These are phyloP conservation scores for Stellera chamaejasme DNA, from an alignment of 345 rosid species.

Conservation along the genomic window DNA sequence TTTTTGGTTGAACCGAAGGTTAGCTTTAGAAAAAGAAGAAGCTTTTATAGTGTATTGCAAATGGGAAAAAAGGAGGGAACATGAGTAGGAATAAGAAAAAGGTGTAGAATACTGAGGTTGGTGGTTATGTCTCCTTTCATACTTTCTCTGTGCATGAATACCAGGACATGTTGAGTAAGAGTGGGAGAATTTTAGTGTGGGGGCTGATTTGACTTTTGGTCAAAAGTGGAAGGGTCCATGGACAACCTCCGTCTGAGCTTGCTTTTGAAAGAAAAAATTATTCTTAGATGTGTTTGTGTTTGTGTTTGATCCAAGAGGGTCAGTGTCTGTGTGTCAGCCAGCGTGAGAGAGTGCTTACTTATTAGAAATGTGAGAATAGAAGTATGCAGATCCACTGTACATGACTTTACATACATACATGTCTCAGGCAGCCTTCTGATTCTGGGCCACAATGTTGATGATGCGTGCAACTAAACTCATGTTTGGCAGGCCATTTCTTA, in stretches of 20 bases:
- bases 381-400: conserved; percentile 1
- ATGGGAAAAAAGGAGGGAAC: conserved; percentile 23
- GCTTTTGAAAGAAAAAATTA: conserved; percentile 4
- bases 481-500: background rate
- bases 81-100: conserved; percentile 38
- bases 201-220: conserved; percentile 29
- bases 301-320: conserved; percentile 31
- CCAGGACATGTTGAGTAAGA: background rate
- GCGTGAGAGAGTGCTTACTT: conserved; percentile 33
- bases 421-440: conserved; percentile 6
- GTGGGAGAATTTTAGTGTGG: background rate
- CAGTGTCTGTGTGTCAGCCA: conserved; percentile 20
- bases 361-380: conserved; percentile 1
- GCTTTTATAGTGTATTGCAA: conserved; percentile 14
- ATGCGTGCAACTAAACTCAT: background rate
- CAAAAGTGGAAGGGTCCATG: conserved; percentile 27
- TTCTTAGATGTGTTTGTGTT: conserved; percentile 13
- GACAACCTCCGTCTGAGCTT: conserved; percentile 20
- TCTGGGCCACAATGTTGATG: conserved; percentile 3
- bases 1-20: conserved; percentile 22
- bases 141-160: background rate
- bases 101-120: conserved; percentile 5
- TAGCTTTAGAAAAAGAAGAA: conserved; percentile 33
- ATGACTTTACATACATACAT: conserved; percentile 9
- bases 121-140: conserved; percentile 17